Evolutionary conservation across 176 grass and related monocot genomes (phyloP).

Genomic region (Oryza coarctata): DNA sequence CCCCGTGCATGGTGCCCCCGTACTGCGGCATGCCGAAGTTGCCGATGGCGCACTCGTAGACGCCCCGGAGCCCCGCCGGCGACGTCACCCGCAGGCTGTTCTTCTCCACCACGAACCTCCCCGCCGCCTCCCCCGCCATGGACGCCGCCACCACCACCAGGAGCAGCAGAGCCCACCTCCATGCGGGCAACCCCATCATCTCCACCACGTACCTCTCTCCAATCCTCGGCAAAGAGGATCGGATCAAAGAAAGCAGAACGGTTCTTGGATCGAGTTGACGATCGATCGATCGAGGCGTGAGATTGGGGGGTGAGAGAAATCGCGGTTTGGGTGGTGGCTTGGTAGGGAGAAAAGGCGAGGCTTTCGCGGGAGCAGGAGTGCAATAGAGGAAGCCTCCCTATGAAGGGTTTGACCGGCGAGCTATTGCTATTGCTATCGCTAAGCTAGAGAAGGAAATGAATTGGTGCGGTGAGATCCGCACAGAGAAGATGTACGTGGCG

Average conservation of each 20-base stretch:
- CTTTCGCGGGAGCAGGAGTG: constrained; percentile 17
- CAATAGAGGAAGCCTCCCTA: not conserved
- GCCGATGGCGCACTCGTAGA: constrained; percentile 83
- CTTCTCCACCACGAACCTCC: constrained; percentile 88
- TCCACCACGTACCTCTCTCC: not conserved
- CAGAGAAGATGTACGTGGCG: not conserved
- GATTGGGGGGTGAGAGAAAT: too few species aligned
- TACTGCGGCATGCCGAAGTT: constrained; percentile 92
- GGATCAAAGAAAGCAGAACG: not conserved
- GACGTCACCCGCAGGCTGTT: constrained; percentile 83
- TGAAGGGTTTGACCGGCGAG: constrained; percentile 13
- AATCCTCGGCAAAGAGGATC: not conserved
- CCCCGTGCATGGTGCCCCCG: constrained; percentile 81
- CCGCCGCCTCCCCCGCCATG: constrained; percentile 8
- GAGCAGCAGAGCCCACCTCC: not conserved
- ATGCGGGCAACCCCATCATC: not conserved
- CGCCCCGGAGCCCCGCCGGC: constrained; percentile 56
- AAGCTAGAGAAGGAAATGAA: not conserved
- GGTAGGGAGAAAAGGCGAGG: not conserved
- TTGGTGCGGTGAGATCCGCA: not conserved
- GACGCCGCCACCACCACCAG: not conserved
- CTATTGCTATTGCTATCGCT: too few species aligned
- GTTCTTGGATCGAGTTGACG: not conserved
- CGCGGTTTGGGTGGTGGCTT: not conserved
- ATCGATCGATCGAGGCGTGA: too few species aligned